phyloP scores from a whole-genome alignment of 2,329 filamentous ascomycete species.

The Nemania abortiva region DNA sequence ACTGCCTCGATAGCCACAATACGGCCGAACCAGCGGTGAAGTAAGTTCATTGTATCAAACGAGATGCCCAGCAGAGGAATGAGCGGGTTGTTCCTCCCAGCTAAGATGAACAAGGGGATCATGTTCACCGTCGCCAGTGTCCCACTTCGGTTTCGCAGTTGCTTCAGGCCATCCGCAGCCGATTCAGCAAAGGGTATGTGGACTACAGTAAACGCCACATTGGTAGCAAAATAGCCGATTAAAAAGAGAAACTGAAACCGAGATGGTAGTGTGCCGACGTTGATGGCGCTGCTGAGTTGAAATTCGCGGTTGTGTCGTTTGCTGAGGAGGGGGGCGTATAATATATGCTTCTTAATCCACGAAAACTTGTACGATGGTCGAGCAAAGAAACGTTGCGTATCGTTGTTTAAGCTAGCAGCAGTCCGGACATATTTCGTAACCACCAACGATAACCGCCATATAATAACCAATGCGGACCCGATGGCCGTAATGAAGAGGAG shows the following conservation, averaged over 20 bases:
- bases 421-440: slow-evolving; percentile 77
- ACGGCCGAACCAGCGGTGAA: slow-evolving; percentile 84
- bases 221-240: slow-evolving; percentile 74
- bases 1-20: slow-evolving; percentile 79
- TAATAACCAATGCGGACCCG: slow-evolving; percentile 71
- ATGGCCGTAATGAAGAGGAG: slow-evolving; percentile 73
- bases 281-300: slow-evolving; percentile 74
- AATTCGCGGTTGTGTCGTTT: slow-evolving; percentile 83
- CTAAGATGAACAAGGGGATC: slow-evolving; percentile 79
- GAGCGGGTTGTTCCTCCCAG: slow-evolving; percentile 82
- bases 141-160: slow-evolving; percentile 76
- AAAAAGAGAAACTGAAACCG: slow-evolving; percentile 80
- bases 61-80: slow-evolving; percentile 78
- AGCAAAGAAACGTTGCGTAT: slow-evolving; percentile 83
- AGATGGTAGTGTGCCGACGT: slow-evolving; percentile 83
- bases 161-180: slow-evolving; percentile 58
- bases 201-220: slow-evolving; percentile 80
- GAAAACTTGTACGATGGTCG: slow-evolving; percentile 65
- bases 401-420: slow-evolving; percentile 81
- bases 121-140: slow-evolving; percentile 80
- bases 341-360: slow-evolving; percentile 74
- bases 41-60: slow-evolving; percentile 85
- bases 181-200: slow-evolving; percentile 70
- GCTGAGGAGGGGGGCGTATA: slow-evolving; percentile 77
- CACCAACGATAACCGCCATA: slow-evolving; percentile 74